Percentiles rank a stretch among this genome's conserved stretches.
Evolutionary conservation across 1,284 basidiomycete species (phyloP).

Genomic region (Neolentinus lepideus): DNA sequence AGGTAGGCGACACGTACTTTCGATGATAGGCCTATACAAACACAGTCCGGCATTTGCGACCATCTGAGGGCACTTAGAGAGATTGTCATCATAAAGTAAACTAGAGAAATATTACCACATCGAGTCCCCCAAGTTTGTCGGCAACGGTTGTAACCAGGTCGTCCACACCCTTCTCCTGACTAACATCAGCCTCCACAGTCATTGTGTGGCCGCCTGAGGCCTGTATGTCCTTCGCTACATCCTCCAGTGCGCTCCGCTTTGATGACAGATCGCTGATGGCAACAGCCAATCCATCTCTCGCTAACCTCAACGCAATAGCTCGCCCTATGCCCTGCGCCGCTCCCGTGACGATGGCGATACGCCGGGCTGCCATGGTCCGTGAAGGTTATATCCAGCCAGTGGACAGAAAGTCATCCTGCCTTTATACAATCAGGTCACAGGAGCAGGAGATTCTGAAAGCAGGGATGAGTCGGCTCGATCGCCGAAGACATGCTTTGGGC

Average conservation of each 20-base stretch:
- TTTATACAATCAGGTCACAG: no score
- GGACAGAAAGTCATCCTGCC: no score
- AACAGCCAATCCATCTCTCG: no score
- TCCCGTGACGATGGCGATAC: constrained; percentile 1
- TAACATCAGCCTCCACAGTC: no score
- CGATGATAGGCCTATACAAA: neutral
- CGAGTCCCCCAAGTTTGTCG: neutral
- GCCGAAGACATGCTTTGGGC: no score
- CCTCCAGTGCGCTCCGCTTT: neutral
- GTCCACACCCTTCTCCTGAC: no score
- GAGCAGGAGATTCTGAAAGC: no score
- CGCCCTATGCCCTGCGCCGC: constrained; percentile 3
- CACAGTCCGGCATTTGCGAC: neutral
- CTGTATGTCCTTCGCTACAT: neutral
- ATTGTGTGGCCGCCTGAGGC: neutral
- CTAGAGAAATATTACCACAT: neutral
- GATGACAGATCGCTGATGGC: no score
- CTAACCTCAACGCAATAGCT: constrained; percentile 5
- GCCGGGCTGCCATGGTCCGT: neutral
- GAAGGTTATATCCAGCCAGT: no score
- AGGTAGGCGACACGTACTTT: neutral
- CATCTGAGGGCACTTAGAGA: neutral
- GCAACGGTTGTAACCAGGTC: no score
- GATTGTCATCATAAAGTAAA: neutral
- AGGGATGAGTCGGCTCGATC: no score